A percentile compares a stretch with the other conserved stretches of the same genome.
Conservation (phyloP, 192 early-diverging fungal species). For the Cetraspora pellucida region DNA sequence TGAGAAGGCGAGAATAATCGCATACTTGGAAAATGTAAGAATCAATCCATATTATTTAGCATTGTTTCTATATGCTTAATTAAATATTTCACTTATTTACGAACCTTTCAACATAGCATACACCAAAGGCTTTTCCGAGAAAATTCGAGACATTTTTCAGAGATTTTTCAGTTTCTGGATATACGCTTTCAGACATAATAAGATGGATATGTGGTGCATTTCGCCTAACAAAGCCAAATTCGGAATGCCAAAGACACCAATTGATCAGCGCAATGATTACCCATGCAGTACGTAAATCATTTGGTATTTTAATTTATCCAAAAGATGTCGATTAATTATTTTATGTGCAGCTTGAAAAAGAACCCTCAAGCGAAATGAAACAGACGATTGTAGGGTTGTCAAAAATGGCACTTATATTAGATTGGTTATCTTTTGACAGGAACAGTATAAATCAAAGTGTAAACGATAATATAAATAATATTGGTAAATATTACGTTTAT, state of each 20-base stretch:
- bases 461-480: not conserved
- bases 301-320: not conserved
- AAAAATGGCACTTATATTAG: not conserved
- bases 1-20: not conserved
- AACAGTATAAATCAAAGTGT: not conserved
- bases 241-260: not conserved
- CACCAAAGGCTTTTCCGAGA: not conserved
- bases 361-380: not conserved
- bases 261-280: not conserved
- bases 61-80: too few species aligned
- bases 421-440: slow-evolving; percentile 18
- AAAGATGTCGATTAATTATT: not conserved
- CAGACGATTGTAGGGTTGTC: not conserved
- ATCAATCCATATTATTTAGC: not conserved
- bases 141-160: not conserved
- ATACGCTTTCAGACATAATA: slow-evolving; percentile 8
- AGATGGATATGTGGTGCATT: not conserved
- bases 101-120: not conserved
- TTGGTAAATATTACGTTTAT: not conserved
- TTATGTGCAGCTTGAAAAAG: not conserved
- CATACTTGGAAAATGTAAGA: slow-evolving; percentile 2
- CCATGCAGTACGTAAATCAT: not conserved
- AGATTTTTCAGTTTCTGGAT: not conserved
- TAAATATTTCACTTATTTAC: not conserved
- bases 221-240: not conserved